Conservation (phyloP, 2,329 filamentous ascomycete species). For the Scleromitrula shiraiana region DNA sequence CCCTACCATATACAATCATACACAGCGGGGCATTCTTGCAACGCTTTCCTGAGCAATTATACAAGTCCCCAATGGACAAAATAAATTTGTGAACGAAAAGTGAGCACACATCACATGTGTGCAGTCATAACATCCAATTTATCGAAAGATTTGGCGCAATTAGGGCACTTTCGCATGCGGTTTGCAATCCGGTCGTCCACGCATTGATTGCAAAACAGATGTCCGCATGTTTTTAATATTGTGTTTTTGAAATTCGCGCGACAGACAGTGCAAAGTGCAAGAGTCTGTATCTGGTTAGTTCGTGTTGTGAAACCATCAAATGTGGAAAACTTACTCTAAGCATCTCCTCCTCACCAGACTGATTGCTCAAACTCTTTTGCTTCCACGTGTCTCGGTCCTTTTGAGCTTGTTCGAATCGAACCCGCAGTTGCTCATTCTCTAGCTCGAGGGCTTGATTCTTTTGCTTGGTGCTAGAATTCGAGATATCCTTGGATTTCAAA, state of each 20-base stretch:
- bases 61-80: constrained; percentile 5
- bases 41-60: constrained; percentile 4
- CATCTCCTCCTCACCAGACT: constrained; percentile 74
- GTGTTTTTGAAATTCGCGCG: constrained; percentile 92
- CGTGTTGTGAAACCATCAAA: constrained; percentile 17
- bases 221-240: constrained; percentile 85
- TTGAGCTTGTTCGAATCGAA: constrained; percentile 67
- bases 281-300: constrained; percentile 44
- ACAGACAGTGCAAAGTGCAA: constrained; percentile 87
- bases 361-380: constrained; percentile 71
- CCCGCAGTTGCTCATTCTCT: constrained; percentile 73
- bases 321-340: constrained; percentile 59
- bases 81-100: constrained; percentile 1
- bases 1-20: constrained; percentile 26
- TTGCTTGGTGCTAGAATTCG: constrained; percentile 43
- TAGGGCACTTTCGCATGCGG: constrained; percentile 89
- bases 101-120: constrained; percentile 37
- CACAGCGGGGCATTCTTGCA: constrained; percentile 16
- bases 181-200: constrained; percentile 84
- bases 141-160: constrained; percentile 87
- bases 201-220: constrained; percentile 87
- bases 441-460: constrained; percentile 56
- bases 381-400: constrained; percentile 85
- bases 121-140: constrained; percentile 79
- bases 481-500: constrained; percentile 67